A percentile compares a stretch with the other conserved stretches of the same genome.
Conservation (phyloP, 805 yeast genomes). For the Scheffersomyces spartinae region DNA sequence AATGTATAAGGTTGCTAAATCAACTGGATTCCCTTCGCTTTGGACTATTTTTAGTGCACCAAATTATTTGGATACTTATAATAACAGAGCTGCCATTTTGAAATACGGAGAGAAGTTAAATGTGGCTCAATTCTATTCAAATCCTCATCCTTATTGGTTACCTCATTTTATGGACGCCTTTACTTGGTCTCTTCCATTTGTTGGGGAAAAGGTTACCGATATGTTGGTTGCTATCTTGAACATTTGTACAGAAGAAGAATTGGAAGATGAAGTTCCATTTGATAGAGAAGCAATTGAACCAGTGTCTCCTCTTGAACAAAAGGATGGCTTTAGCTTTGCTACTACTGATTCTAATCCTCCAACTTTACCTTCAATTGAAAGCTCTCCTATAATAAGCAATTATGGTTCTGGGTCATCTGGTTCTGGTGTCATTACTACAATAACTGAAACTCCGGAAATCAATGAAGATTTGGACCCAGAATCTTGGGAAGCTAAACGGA, state of each 20-base stretch:
- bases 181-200: constrained; percentile 95
- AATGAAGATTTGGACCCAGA: constrained; percentile 16
- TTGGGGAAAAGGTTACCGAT: constrained; percentile 91
- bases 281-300: constrained; percentile 28
- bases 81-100: constrained; percentile 89
- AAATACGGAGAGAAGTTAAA: constrained; percentile 90
- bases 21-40: constrained; percentile 81
- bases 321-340: too few species aligned
- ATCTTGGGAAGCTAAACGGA: constrained; percentile 21
- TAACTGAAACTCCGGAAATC: background rate
- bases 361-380: constrained; percentile 6
- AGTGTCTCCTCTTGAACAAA: too few species aligned
- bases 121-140: constrained; percentile 83
- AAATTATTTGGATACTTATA: constrained; percentile 82
- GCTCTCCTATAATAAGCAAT: background rate
- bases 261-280: constrained; percentile 60
- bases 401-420: background rate
- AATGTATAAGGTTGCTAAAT: constrained; percentile 77
- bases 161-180: constrained; percentile 97
- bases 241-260: constrained; percentile 91
- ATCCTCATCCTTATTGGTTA: constrained; percentile 94
- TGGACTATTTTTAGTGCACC: constrained; percentile 94
- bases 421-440: constrained; percentile 4
- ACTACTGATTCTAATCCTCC: too few species aligned
- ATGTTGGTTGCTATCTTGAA: constrained; percentile 83